phyloP scores from a whole-genome alignment of 352 stramenopile genomes.

The Globisporangium nagaii region DNA sequence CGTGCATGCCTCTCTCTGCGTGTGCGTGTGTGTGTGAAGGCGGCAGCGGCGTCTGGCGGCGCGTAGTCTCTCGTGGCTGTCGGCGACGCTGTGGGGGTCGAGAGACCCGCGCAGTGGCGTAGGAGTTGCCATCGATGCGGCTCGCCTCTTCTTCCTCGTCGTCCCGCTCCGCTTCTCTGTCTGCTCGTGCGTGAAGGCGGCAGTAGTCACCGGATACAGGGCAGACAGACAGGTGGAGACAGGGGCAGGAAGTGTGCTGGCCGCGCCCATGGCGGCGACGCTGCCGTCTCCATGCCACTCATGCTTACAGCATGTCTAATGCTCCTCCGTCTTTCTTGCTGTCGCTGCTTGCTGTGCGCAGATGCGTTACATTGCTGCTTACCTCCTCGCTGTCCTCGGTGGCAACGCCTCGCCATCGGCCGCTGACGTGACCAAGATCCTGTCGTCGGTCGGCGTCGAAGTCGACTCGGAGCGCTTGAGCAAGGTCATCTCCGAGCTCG shows the following conservation, averaged over 20 bases:
- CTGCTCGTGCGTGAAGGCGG: neutral
- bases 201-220: neutral
- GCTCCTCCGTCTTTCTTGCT: too few species aligned
- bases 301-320: neutral
- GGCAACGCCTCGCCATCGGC: constrained; percentile 87
- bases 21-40: neutral
- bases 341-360: constrained; percentile 19
- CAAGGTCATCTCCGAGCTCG: constrained; percentile 75
- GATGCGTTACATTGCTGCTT: constrained; percentile 97
- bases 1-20: constrained; percentile 1
- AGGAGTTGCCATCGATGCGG: too few species aligned
- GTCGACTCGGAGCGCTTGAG: constrained; percentile 63
- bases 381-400: constrained; percentile 94
- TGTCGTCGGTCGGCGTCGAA: constrained; percentile 88
- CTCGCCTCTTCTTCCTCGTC: too few species aligned
- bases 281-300: too few species aligned
- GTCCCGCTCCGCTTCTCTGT: neutral
- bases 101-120: too few species aligned
- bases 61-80: too few species aligned
- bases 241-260: neutral
- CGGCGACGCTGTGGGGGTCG: neutral
- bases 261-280: neutral
- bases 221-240: neutral
- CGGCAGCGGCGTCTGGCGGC: too few species aligned
- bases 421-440: constrained; percentile 90